Conservation (phyloP, 208 protist genomes). For the Crithidia bombi region DNA sequence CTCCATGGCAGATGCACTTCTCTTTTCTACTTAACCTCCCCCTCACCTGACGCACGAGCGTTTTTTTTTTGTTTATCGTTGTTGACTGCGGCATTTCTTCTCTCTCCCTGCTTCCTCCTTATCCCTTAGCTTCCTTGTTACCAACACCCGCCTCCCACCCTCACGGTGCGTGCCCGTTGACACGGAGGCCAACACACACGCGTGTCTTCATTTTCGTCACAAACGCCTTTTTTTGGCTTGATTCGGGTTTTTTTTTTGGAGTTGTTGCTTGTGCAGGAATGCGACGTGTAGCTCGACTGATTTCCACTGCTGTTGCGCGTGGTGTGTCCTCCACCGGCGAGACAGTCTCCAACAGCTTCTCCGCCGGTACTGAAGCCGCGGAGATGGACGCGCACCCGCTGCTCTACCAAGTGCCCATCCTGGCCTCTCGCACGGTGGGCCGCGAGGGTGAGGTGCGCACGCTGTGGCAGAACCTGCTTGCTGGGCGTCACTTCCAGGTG, state of each 20-base stretch:
- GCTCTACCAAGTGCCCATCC: conserved; percentile 72
- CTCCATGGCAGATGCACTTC: too few species aligned
- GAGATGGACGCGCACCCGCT: conserved; percentile 53
- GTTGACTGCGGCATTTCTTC: too few species aligned
- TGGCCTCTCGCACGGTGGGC: conserved; percentile 54
- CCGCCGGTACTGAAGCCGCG: background rate
- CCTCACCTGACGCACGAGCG: too few species aligned
- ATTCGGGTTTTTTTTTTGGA: background rate
- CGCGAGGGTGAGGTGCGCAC: conserved; percentile 68
- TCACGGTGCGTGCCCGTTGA: too few species aligned
- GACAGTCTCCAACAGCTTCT: conserved; percentile 30
- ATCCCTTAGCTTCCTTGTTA: too few species aligned
- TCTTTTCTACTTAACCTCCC: too few species aligned
- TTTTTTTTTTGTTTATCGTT: too few species aligned
- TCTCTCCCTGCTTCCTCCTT: too few species aligned
- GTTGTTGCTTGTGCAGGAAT: background rate
- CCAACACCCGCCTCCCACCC: too few species aligned
- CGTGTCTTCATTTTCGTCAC: too few species aligned
- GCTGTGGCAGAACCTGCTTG: conserved; percentile 86
- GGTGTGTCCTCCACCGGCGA: conserved; percentile 18
- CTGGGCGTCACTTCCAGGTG: conserved; percentile 67
- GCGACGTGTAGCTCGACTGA: background rate
- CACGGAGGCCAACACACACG: too few species aligned
- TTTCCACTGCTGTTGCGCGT: background rate
- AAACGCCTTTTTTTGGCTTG: too few species aligned